A percentile compares a stretch with the other conserved stretches of the same genome.
These are phyloP conservation scores for Teunomyces stri DNA, from an alignment of 805 yeast species.

Conservation along the genomic window DNA sequence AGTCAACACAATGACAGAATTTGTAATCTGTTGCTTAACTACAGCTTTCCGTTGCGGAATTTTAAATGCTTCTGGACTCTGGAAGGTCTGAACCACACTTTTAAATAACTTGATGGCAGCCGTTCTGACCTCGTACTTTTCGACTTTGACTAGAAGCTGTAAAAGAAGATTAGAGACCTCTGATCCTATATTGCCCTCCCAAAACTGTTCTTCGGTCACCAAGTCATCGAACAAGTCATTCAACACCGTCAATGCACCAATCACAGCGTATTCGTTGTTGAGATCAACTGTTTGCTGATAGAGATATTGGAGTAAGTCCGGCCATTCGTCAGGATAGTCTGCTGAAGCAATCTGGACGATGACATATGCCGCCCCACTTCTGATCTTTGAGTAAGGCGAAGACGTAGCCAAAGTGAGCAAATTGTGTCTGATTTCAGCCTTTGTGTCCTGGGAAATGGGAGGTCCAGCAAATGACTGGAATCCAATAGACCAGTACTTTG, in stretches of 20 bases:
- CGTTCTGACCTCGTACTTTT: conserved; percentile 39
- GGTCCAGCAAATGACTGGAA: conserved; percentile 73
- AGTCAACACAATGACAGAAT: conserved; percentile 16
- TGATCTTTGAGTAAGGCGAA: conserved; percentile 53
- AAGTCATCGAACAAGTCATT: conserved; percentile 83
- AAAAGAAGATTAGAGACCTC: conserved; percentile 52
- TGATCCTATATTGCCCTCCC: conserved; percentile 66
- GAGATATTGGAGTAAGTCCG: conserved; percentile 53
- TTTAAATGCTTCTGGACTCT: conserved; percentile 47
- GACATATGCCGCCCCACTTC: conserved; percentile 67
- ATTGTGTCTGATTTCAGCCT: conserved; percentile 47
- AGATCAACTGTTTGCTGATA: conserved; percentile 40
- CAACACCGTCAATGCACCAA: conserved; percentile 60
- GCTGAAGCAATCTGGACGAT: conserved; percentile 82
- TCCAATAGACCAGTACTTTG: conserved; percentile 79
- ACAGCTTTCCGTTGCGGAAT: conserved; percentile 34
- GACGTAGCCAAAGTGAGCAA: conserved; percentile 49
- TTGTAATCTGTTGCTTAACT: conserved; percentile 23
- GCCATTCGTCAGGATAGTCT: conserved; percentile 98
- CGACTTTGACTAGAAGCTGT: conserved; percentile 31
- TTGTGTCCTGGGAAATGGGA: conserved; percentile 53
- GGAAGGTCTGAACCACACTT: conserved; percentile 51
- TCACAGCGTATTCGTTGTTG: conserved; percentile 27
- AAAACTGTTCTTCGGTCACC: conserved; percentile 82
- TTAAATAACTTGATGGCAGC: conserved; percentile 52